Base-by-base conservation (phyloP, 805 yeast species). In the Monosporozyma aquatica region DNA sequence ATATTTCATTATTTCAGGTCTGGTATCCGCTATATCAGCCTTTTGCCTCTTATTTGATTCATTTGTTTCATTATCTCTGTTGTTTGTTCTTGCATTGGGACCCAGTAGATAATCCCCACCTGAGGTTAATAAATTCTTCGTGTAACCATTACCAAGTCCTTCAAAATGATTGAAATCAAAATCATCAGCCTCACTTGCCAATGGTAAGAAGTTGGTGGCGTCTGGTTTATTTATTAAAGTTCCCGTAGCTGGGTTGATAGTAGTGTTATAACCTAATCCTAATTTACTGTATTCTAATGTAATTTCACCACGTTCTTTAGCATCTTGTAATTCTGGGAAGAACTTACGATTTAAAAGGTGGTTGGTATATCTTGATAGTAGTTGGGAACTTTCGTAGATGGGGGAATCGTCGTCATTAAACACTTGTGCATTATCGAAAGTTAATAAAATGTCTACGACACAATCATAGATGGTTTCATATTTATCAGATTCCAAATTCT, bases 401-500 rank as follows among this genome's bases (percentile, higher is more conserved):
- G 76, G 69, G 41, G 92, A 76, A 1, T 74, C 76, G 41, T 82
- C 82, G 46, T 78, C 82, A 60, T 89, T 90, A 62, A 79, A 90
- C 1, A 71, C 59, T 55, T 78, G 77, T 2, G 97, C 95, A 62
- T 92, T 92, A 36, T 69, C 56, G 65, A 89, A 87, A 11, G 90
- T 79, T 41, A 80, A 65, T 23, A 68, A 64, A 6, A 82, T 68
- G 40, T 80, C 82, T 17, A 69, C 71, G 43, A 72, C 64, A 53
- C 87, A 83, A 38, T 70, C 76, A 28, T 72, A 74, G 44, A 86
- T 70, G 30, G 74, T 71, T 3, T 70, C 67, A 45, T 76, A 75
- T 24, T 73, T 69, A 20, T 77, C 75, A 14, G 61, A 62, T 14
- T 73, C 73, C 34, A 87, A 55, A 38, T 73, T 72, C 17, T 64